These are phyloP conservation scores for Uncinocarpus reesii DNA, from an alignment of 2,329 filamentous ascomycete genomes.

Conservation along the genomic window DNA sequence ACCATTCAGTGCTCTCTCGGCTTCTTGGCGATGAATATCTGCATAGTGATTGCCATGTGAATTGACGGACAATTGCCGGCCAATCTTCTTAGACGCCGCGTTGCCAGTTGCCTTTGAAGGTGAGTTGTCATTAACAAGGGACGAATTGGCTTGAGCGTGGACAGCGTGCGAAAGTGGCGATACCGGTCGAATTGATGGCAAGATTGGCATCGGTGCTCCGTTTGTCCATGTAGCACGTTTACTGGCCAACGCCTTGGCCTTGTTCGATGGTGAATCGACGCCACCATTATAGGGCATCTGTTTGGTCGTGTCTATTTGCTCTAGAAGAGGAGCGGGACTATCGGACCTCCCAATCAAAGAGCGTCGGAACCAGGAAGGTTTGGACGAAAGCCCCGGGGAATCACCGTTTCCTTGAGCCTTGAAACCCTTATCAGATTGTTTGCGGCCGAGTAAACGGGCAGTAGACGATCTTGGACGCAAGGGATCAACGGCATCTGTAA, in stretches of 20 bases:
- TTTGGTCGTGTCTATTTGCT: conserved; percentile 23
- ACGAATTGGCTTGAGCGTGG: conserved; percentile 72
- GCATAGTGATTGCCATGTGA: conserved; percentile 90
- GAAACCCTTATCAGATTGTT: conserved; percentile 71
- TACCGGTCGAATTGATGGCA: conserved; percentile 87
- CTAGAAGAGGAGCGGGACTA: conserved; percentile 50
- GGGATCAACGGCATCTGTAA: conserved; percentile 82
- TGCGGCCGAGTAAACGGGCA: conserved; percentile 73
- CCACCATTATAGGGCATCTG: conserved; percentile 1
- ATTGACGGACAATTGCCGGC: conserved; percentile 81
- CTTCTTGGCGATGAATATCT: conserved; percentile 79
- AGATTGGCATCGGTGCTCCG: conserved; percentile 83
- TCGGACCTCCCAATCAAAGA: conserved; percentile 77
- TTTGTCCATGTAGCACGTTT: conserved; percentile 95
- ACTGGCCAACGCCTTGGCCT: conserved; percentile 45
- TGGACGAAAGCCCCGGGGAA: conserved; percentile 54
- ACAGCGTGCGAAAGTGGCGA: conserved; percentile 94
- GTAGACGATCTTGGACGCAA: conserved; percentile 82
- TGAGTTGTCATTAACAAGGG: conserved; percentile 36
- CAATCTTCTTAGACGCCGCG: conserved; percentile 70
- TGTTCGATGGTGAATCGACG: conserved; percentile 33
- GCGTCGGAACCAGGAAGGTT: conserved; percentile 94
- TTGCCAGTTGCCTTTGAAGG: conserved; percentile 44
- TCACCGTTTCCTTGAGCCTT: conserved; percentile 56
- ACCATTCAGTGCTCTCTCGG: conserved; percentile 80